Conservation (phyloP, 306 rosid genomes). For the Rosa multiflora region DNA sequence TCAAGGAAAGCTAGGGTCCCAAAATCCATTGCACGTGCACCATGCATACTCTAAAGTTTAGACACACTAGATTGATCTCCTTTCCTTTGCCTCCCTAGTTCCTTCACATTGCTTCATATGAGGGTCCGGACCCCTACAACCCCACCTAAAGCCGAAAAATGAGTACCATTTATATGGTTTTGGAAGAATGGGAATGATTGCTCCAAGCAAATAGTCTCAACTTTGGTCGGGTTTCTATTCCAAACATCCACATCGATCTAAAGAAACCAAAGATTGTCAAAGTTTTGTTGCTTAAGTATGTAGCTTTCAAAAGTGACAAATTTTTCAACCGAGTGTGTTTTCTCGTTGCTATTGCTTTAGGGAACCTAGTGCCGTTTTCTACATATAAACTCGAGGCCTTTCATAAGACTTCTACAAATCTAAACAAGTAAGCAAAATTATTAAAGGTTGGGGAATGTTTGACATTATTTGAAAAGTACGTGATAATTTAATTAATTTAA, state of each 20-base stretch:
- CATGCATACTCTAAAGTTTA: conserved; percentile 18
- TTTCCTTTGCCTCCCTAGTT: conserved; percentile 25
- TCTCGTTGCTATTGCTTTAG: conserved; percentile 28
- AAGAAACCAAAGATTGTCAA: conserved; percentile 6
- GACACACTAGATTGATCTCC: conserved; percentile 11
- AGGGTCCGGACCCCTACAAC: neutral
- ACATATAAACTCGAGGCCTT: conserved; percentile 10
- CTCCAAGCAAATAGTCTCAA: conserved; percentile 7
- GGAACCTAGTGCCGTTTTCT: conserved; percentile 32
- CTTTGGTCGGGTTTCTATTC: conserved; percentile 27
- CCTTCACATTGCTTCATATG: neutral
- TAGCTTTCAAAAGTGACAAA: conserved; percentile 16
- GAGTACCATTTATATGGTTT: neutral
- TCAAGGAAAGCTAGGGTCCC: conserved; percentile 22
- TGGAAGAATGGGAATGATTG: conserved; percentile 17
- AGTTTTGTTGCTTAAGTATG: conserved; percentile 13
- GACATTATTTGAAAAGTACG: no score
- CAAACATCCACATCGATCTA: conserved; percentile 27
- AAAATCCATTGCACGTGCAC: conserved; percentile 43
- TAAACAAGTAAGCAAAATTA: no score
- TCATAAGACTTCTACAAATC: neutral
- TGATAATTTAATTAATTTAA: no score
- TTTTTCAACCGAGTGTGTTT: conserved; percentile 26
- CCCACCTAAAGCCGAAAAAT: conserved; percentile 22
- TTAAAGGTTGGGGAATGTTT: neutral